Percentiles rank a stretch among this genome's conserved stretches.
Evolutionary conservation across 768 basidiomycete species (phyloP).

Genomic region (Mycena pura): DNA sequence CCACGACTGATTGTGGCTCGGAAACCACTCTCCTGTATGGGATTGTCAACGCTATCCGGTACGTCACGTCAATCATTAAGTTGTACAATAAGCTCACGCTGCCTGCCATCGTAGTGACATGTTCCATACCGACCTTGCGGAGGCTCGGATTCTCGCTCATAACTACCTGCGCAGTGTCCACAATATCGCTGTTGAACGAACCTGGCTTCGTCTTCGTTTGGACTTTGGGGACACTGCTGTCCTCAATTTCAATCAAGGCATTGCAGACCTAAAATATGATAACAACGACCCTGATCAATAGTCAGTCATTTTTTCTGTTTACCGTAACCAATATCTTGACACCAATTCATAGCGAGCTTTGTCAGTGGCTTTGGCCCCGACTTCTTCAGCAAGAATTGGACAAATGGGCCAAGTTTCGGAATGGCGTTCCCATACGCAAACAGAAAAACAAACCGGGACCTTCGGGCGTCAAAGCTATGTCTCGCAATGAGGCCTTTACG

Average conservation of each 20-base stretch:
- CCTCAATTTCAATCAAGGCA: not conserved
- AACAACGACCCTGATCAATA: not conserved
- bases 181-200: constrained; percentile 40
- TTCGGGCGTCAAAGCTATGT: constrained; percentile 34
- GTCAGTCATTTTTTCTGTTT: not conserved
- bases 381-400: constrained; percentile 27
- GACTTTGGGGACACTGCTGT: constrained; percentile 37
- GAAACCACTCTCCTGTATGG: constrained; percentile 44
- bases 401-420: constrained; percentile 25
- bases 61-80: not conserved
- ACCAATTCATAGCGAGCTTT: constrained; percentile 22
- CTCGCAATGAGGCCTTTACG: constrained; percentile 39
- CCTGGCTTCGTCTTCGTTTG: constrained; percentile 35
- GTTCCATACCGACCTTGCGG: constrained; percentile 26
- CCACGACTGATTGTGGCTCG: constrained; percentile 42
- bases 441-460: constrained; percentile 41
- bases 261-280: not conserved
- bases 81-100: not conserved
- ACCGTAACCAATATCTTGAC: not conserved
- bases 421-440: constrained; percentile 35
- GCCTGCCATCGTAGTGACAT: constrained; percentile 19
- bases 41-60: constrained; percentile 39
- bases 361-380: constrained; percentile 33
- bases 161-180: constrained; percentile 34
- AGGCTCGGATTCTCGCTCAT: constrained; percentile 34